Conservation (phyloP, 1,284 basidiomycete species). For the Ganoderma meredithae region DNA sequence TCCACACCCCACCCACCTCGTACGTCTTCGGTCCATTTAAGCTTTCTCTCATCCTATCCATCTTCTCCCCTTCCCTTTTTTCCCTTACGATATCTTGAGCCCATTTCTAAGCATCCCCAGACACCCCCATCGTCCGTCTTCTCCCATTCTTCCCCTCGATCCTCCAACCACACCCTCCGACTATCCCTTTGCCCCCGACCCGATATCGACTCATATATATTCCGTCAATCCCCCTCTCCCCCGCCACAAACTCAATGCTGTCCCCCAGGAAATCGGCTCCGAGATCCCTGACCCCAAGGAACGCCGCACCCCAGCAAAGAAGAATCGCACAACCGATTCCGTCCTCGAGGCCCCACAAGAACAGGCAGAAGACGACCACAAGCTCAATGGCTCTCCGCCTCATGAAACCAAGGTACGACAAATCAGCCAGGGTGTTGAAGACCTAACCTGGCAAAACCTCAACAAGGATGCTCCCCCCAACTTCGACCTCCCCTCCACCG, state of each 20-base stretch:
- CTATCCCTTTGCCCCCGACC: background rate
- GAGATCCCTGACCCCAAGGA: constrained; percentile 45
- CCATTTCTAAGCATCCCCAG: background rate
- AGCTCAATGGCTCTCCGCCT: constrained; percentile 65
- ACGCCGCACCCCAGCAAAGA: constrained; percentile 68
- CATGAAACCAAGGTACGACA: constrained; percentile 77
- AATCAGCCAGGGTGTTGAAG: constrained; percentile 80
- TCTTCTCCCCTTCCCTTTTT: background rate
- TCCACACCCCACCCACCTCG: constrained; percentile 53
- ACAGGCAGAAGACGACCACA: constrained; percentile 52
- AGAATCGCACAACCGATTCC: constrained; percentile 62
- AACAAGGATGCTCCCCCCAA: constrained; percentile 40
- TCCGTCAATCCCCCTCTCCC: background rate
- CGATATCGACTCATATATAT: background rate
- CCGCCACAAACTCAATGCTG: background rate
- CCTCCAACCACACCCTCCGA: constrained; percentile 9
- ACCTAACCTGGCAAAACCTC: constrained; percentile 70
- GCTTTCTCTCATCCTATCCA: constrained; percentile 22
- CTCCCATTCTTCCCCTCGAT: background rate
- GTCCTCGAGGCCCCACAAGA: constrained; percentile 67
- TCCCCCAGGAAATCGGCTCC: constrained; percentile 51
- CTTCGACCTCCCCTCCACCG: constrained; percentile 26
- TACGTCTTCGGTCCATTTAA: constrained; percentile 35
- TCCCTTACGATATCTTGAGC: background rate
- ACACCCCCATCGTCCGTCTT: background rate